Evolutionary conservation across 768 basidiomycete species (phyloP), one percentile per base, ranked within the genome.

Genomic region (Gymnopilus dilepis): DNA sequence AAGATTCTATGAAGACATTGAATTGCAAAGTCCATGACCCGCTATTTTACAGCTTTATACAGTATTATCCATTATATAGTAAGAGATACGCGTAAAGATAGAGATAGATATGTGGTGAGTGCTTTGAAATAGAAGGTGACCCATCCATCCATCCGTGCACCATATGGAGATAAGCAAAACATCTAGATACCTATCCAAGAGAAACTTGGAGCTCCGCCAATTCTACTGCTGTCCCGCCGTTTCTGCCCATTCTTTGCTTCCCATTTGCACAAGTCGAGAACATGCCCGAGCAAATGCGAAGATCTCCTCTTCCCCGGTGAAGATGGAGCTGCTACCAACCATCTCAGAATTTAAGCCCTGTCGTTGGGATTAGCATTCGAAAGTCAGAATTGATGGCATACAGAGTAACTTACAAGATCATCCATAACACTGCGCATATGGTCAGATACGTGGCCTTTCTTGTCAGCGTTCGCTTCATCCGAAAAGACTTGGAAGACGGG

Each of bases 271-370:
- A 17, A 94, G 78, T 43, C 94, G 82, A 22, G 91, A 94, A 70
- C 92, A 94, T 19, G 96, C 96, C 34, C 97, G 85, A 11, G 95
- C 95, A 73, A 98, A 99, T 0, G 97, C 97, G 72, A 99, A 99
- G 0, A 98, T 73, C 75, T 99, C 97, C 74, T 99, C 97, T 69
- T 99, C 96, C 3, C 97, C 96, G 0, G 90, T 90, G 72, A 99
- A 99, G 79, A 99, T 91, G 42, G 94, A 90, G 63, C 91, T 94
- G 1, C 82, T 80, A 33, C 94, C 92, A 17, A 97, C 90, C 19
- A 84, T 77, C 28, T 94, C 87, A 22, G 82, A 83, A 0, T 90
- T 83, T 0, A 98, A 79, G 19, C 95, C 95, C 94, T 96, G 65
- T 31, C n/a, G 38, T 15, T 19, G 13, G 3, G 59, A 41, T n/a